A percentile compares a stretch with the other conserved stretches of the same genome.
Conservation (phyloP, 768 basidiomycete genomes). For the Chlorophyllum brunneum region DNA sequence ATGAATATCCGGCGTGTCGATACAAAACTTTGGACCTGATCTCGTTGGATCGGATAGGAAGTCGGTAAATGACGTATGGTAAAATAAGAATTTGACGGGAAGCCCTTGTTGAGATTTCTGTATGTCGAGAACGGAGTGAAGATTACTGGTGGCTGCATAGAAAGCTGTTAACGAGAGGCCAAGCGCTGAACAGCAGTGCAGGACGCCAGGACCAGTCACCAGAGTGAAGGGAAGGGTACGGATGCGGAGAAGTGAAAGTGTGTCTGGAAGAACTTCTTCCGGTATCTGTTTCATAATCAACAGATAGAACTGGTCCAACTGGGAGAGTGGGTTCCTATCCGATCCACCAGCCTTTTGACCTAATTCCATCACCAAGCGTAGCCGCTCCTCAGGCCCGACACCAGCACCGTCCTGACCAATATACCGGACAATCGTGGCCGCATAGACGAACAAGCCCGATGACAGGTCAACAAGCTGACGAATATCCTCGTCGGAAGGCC, state of each 20-base stretch:
- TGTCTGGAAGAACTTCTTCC: neutral
- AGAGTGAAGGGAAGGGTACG: too few relatives aligned
- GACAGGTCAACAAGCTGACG: neutral
- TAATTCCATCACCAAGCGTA: too few relatives aligned
- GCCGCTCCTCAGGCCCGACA: neutral
- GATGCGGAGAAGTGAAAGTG: neutral
- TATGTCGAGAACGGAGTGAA: neutral
- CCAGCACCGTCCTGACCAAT: neutral
- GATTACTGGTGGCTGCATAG: neutral
- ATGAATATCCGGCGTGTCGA: too few relatives aligned
- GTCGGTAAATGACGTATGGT: neutral
- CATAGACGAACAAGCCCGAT: neutral
- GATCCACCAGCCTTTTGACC: conserved; percentile 13
- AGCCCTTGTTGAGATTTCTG: neutral
- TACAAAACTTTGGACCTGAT: too few relatives aligned
- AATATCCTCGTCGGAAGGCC: neutral
- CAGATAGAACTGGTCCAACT: neutral
- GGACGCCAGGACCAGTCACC: too few relatives aligned
- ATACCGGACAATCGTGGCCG: neutral
- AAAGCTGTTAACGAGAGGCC: neutral
- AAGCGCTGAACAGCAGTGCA: neutral
- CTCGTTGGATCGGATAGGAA: too few relatives aligned
- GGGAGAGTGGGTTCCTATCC: neutral
- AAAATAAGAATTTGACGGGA: neutral
- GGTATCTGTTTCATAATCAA: too few relatives aligned